These are phyloP conservation scores for Candida palmyrensis DNA, from an alignment of 805 yeast genomes.

Conservation along the genomic window DNA sequence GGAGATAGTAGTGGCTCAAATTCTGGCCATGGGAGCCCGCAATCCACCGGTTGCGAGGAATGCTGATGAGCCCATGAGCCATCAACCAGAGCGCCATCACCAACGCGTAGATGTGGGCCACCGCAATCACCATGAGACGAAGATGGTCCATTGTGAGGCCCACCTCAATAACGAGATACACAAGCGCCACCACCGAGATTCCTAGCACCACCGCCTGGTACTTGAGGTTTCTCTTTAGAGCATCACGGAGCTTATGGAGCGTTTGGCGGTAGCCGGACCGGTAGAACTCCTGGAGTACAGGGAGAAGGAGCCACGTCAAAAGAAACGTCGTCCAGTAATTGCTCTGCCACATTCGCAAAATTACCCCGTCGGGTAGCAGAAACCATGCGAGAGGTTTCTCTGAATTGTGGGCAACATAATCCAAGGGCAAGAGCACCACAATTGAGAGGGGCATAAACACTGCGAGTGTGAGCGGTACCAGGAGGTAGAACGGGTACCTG, in stretches of 20 bases:
- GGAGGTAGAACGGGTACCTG: conserved; percentile 35
- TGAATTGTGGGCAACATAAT: conserved; percentile 53
- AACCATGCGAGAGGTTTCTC: conserved; percentile 36
- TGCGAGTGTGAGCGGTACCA: conserved; percentile 49
- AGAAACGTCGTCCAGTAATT: conserved; percentile 78
- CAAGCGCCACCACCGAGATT: conserved; percentile 46
- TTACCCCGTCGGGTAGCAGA: conserved; percentile 39
- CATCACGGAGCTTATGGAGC: conserved; percentile 45
- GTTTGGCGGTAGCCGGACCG: conserved; percentile 61
- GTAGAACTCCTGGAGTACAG: conserved; percentile 67
- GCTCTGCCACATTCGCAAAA: conserved; percentile 62
- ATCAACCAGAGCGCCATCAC: conserved; percentile 74
- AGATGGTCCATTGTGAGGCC: conserved; percentile 50
- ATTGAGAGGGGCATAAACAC: conserved; percentile 73
- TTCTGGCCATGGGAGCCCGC: conserved; percentile 25
- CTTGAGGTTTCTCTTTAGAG: conserved; percentile 50
- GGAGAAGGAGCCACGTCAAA: conserved; percentile 75
- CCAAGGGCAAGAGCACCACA: conserved; percentile 69
- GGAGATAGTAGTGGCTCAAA: conserved; percentile 40
- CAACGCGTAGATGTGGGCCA: conserved; percentile 73
- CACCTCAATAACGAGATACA: conserved; percentile 53
- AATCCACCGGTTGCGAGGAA: conserved; percentile 51
- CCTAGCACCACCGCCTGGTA: conserved; percentile 57
- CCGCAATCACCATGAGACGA: conserved; percentile 64
- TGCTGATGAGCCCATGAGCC: conserved; percentile 72